Conservation (phyloP, 805 yeast species). For the Monosporozyma solicola region DNA sequence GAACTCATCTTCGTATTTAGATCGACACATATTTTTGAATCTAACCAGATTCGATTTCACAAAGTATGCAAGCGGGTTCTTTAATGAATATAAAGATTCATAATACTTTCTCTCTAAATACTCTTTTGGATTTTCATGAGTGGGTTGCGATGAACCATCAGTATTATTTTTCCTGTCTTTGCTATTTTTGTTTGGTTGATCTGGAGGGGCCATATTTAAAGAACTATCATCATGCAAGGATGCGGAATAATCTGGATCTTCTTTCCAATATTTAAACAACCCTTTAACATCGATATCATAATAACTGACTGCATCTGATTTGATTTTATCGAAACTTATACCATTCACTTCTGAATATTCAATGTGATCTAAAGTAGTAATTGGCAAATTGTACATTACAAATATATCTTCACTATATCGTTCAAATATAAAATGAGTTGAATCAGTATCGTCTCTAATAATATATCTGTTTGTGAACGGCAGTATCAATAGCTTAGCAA, state of each 20-base stretch:
- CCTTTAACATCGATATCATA: slow-evolving; percentile 3
- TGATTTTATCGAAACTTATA: neutral
- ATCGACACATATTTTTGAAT: slow-evolving; percentile 35
- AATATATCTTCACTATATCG: slow-evolving; percentile 13
- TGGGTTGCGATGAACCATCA: neutral
- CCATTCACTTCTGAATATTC: neutral
- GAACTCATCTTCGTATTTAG: slow-evolving; percentile 9
- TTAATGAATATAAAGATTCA: slow-evolving; percentile 28
- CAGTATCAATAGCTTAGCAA: neutral
- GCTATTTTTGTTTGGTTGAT: neutral
- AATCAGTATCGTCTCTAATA: slow-evolving; percentile 2
- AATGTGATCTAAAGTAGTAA: neutral
- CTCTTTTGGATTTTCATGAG: slow-evolving; percentile 10
- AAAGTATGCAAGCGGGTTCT: slow-evolving; percentile 34
- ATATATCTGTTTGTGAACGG: slow-evolving; percentile 5
- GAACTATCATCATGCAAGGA: neutral
- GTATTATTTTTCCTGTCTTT: neutral
- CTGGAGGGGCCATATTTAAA: neutral
- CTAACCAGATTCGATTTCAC: slow-evolving; percentile 43
- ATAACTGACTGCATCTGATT: neutral
- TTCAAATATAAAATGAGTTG: slow-evolving; percentile 11
- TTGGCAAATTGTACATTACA: neutral
- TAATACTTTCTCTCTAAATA: slow-evolving; percentile 30
- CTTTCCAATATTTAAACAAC: slow-evolving; percentile 11
- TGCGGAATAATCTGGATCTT: neutral